Evolutionary conservation across 495 filamentous ascomycete species (phyloP).

Genomic region (Penicilliopsis zonata): DNA sequence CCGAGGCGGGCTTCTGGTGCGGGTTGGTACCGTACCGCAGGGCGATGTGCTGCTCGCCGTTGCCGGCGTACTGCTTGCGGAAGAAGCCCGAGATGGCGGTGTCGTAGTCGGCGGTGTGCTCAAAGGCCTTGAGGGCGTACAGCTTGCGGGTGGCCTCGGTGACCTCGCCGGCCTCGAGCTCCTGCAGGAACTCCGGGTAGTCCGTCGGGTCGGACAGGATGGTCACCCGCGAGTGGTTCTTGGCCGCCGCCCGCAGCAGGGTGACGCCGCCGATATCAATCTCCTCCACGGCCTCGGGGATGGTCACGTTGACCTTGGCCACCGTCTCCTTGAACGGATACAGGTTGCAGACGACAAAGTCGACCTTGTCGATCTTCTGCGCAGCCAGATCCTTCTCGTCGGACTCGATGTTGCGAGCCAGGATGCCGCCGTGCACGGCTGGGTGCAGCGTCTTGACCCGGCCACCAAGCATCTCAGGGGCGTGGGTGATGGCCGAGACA

Average conservation of each 20-base stretch:
- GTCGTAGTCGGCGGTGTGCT: conserved; percentile 98
- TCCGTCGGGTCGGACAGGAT: conserved; percentile 88
- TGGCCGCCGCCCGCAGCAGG: conserved; percentile 88
- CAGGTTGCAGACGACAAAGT: conserved; percentile 97
- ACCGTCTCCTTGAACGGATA: conserved; percentile 98
- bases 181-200: conserved; percentile 86
- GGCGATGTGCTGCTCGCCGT: conserved; percentile 68
- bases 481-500: conserved; percentile 92
- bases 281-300: conserved; percentile 93
- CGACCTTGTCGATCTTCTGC: conserved; percentile 94
- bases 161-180: conserved; percentile 78
- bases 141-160: conserved; percentile 67
- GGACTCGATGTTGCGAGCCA: conserved; percentile 80
- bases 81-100: conserved; percentile 91
- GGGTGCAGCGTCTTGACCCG: conserved; percentile 97
- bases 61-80: conserved; percentile 85
- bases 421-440: conserved; percentile 85
- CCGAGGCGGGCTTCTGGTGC: conserved; percentile 90
- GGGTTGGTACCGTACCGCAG: conserved; percentile 95
- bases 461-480: conserved; percentile 95
- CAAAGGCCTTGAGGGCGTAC: conserved; percentile 92
- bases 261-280: conserved; percentile 98
- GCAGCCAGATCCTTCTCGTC: conserved; percentile 95
- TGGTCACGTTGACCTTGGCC: conserved; percentile 90
- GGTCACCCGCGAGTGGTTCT: conserved; percentile 91